Conservation (phyloP, 2,329 filamentous ascomycete genomes). For the Lachnellula willkommii region DNA sequence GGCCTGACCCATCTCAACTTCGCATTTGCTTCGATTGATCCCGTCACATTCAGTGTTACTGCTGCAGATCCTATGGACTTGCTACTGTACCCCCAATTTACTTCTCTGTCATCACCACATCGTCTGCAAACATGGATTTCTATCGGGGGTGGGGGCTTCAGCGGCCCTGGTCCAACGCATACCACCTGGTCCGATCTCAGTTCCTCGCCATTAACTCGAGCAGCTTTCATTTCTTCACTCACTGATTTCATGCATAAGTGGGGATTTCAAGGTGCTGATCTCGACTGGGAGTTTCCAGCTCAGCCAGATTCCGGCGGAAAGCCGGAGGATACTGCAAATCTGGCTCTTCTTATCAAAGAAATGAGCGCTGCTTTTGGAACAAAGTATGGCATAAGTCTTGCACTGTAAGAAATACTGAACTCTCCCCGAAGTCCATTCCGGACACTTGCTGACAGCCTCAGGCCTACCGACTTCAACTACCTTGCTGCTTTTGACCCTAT, state of each 20-base stretch:
- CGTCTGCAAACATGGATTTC: slow-evolving; percentile 33
- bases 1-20: slow-evolving; percentile 34
- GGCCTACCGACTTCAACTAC: slow-evolving; percentile 31
- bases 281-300: slow-evolving; percentile 45
- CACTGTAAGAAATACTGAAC: slow-evolving; percentile 27
- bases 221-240: slow-evolving; percentile 35
- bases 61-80: slow-evolving; percentile 25
- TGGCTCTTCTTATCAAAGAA: slow-evolving; percentile 28
- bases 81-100: slow-evolving; percentile 25
- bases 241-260: slow-evolving; percentile 32
- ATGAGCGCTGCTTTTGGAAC: slow-evolving; percentile 31
- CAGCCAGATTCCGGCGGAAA: slow-evolving; percentile 33
- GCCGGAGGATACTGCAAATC: slow-evolving; percentile 35
- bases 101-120: slow-evolving; percentile 29
- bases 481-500: slow-evolving; percentile 30
- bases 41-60: slow-evolving; percentile 27
- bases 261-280: slow-evolving; percentile 40
- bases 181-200: slow-evolving; percentile 31
- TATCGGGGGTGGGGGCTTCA: slow-evolving; percentile 37
- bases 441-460: not conserved
- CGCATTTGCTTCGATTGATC: slow-evolving; percentile 40
- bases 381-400: slow-evolving; percentile 38
- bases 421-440: not conserved
- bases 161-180: slow-evolving; percentile 26
- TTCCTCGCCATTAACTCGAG: slow-evolving; percentile 22